Base-by-base conservation (phyloP, 495 filamentous ascomycete species). In the Pyrenula massariospora region DNA sequence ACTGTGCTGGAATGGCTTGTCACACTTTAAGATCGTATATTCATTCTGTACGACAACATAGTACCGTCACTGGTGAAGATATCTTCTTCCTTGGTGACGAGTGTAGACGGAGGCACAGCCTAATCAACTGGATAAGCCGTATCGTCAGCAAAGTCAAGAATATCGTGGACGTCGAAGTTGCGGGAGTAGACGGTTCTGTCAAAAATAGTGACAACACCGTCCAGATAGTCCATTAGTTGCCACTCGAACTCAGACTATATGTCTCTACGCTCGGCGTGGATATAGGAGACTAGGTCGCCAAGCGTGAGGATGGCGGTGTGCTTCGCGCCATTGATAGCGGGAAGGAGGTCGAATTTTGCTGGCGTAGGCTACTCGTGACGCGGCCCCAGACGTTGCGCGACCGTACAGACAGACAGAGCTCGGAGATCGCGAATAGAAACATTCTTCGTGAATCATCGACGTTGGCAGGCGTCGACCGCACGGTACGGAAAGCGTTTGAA, bases 101-200 rank as follows among this genome's bases (percentile, higher is more conserved):
- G 66, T 20, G 77, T 59, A 2, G 77, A 68, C 3, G 60, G 56
- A 0, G 69, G 71, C 5, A 80, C 72, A 0, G 67, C 70, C 1
- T 68, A 65, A 0, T 77, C 78, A 21, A 80, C 72, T 1, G 79
- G 79, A 53, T 82, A 81, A 2, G 79, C 79, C 0, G 78, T 82
- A 1, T 78, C 78, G 42, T 82, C 79, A 5, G 81, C 78, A 53
- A 82, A 82, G 0, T 78, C 79, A 1, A 82, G 71, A 0, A 82
- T 73, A 60, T 82, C 79, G n/a, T 78, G 77, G 0, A 76, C 70
- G 54, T 81, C 79, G 25, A 82, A 82, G 62, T 82, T 81, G 12
- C 79, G 77, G 62, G 81, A 82, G 0, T 78, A 78, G 22, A 65
- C 65, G 1, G 79, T 82, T 54, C 75, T 76, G 53, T 82, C 79